Evolutionary conservation across 2,329 filamentous ascomycete genomes (phyloP), one percentile per base, ranked within the genome.

Genomic region (Stromatinia cepivora): DNA sequence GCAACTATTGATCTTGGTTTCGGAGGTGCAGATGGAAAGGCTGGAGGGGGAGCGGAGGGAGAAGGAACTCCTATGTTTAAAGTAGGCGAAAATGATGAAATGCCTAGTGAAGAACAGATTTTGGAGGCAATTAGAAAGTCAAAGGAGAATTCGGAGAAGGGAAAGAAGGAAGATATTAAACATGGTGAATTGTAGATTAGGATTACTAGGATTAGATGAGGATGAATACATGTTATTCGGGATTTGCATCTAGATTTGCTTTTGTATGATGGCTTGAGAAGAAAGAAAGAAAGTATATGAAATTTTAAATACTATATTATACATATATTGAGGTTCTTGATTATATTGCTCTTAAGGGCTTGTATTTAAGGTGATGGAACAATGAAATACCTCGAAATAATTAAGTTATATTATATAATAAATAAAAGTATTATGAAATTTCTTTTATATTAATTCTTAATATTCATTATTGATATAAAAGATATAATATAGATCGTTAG

Each of bases 61-160:
- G 42, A 62, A 22, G 78, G 78, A 25, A 76, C 75, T 67, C 78
- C 77, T 67, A 74, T 81, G 53, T 75, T 76, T 45, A 78, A 79
- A 70, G 73, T 81, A 31, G 80, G 79, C 28, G 76, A 81, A 73
- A 78, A 83, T 71, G 81, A 80, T 45, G 78, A 83, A 74, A 78
- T 81, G 78, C 83, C 80, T 31, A 81, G 79, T 48, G 79, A 81
- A 53, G 83, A 84, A 73, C 80, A 85, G 75, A 82, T 86, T 69
- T 82, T 87, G 75, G 83, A 84, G 74, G 84, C 88, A 75, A 84
- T 89, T 74, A 83, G 83, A 76, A 78, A 81, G 75, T 68, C 53
- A 28, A 70, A 63, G 52, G 65, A 62, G 22, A 78, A 81, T 75
- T 67, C 53, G 31, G 70, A 63, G 52, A 63, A 62, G 25, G 22